Evolutionary conservation across 2,329 filamentous ascomycete genomes (phyloP).

Genomic region (Fusarium sp.): DNA sequence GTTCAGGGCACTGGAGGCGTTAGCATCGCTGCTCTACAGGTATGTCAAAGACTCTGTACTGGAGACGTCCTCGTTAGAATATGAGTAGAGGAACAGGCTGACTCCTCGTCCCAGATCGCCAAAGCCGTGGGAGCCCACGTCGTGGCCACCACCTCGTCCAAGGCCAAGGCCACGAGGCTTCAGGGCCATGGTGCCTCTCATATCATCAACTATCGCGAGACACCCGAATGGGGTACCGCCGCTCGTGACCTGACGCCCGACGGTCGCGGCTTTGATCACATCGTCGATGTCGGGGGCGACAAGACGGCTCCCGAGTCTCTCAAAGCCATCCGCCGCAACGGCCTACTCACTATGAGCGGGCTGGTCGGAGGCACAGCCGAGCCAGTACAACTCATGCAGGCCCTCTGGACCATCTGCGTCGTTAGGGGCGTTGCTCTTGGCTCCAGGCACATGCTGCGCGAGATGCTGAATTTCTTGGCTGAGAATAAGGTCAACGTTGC

Average conservation of each 20-base stretch:
- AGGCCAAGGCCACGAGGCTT: conserved; percentile 51
- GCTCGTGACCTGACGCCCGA: conserved; percentile 51
- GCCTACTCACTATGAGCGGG: conserved; percentile 53
- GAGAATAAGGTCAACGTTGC: conserved; percentile 48
- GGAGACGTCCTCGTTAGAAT: too few relatives aligned
- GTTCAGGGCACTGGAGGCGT: conserved; percentile 58
- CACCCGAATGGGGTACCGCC: conserved; percentile 53
- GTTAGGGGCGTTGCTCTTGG: conserved; percentile 59
- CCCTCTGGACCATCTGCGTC: conserved; percentile 47
- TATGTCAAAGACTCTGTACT: too few relatives aligned
- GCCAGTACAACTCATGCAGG: conserved; percentile 2
- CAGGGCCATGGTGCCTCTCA: conserved; percentile 55
- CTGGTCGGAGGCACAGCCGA: conserved; percentile 26
- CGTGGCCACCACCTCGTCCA: conserved; percentile 55
- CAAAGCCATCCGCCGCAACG: conserved; percentile 54
- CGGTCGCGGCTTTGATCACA: conserved; percentile 53
- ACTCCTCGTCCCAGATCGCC: conserved; percentile 49
- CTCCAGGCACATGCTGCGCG: conserved; percentile 58
- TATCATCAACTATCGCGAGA: conserved; percentile 57
- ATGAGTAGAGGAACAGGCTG: too few relatives aligned
- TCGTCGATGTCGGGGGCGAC: conserved; percentile 58
- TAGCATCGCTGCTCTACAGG: conserved; percentile 51
- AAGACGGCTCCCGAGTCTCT: conserved; percentile 54
- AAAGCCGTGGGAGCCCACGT: conserved; percentile 54
- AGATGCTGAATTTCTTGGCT: conserved; percentile 61